Evolutionary conservation across 768 basidiomycete species (phyloP), one percentile per base, ranked within the genome.

Genomic region (Leccinellum luteum): DNA sequence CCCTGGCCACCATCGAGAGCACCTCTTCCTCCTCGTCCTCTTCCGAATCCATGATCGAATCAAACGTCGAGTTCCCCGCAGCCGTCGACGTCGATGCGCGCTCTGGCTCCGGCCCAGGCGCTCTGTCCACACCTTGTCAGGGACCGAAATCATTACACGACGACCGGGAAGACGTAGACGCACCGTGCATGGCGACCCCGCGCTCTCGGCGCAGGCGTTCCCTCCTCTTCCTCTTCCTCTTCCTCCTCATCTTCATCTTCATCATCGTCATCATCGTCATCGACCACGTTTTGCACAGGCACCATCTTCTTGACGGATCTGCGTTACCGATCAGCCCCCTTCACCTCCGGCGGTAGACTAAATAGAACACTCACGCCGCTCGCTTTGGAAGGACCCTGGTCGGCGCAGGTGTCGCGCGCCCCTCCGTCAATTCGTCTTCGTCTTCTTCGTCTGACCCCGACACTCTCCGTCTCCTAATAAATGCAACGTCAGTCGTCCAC

Each of bases 21-120:
- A 85, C 83, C 70, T 84, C 81, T 43, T 66, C 63, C 9, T 79
- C 77, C 47, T 81, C 82, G 17, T 83, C 84, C 54, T 79, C 78
- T 43, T 77, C 76, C 51, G 74, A 73, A 58, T 84, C 82, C 72
- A 85, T 81, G 23, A 85, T 81, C 4, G 84, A 83, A 69, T 81
- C 80, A 47, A 66, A 61, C 15, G 65, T 66, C 14, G 19, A 50
- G n/a, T 68, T 71, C 6, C 34, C 60, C 3, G 31, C 31, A 54
- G 56, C 27, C 54, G 56, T 27, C 55, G 54, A 47, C 55, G 57
- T 25, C 52, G 56, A 48, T 54, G 43, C 25, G 43, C 54, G 50
- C 38, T 58, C 61, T 12, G 56, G 41, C 19, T 56, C 54, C 9
- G 57, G 57, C 14, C 25, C 48, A 5, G 23, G 23, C 8, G 47